These are phyloP conservation scores for Sequoiadendron giganteum DNA, from an alignment of 75 land plant species.

Conservation along the genomic window DNA sequence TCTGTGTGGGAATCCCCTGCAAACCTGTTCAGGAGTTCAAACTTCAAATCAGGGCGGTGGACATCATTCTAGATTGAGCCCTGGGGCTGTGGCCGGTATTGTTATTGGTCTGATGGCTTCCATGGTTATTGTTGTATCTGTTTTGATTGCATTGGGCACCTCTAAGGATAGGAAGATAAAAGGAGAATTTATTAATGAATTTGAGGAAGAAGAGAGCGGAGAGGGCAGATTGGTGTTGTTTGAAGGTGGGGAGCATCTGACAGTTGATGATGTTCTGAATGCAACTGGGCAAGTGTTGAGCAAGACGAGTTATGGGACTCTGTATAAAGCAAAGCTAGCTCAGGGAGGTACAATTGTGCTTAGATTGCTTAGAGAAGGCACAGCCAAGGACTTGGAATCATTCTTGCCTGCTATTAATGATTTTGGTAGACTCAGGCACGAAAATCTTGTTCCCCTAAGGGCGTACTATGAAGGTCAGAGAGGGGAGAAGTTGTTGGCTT, in stretches of 20 bases:
- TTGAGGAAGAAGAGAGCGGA: constrained; percentile 30
- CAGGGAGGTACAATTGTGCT: constrained; percentile 68
- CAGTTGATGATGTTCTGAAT: constrained; percentile 76
- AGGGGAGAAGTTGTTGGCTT: constrained; percentile 87
- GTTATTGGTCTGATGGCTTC: constrained; percentile 70
- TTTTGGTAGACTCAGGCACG: constrained; percentile 64
- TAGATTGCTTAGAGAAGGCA: constrained; percentile 74
- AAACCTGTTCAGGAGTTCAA: constrained; percentile 18
- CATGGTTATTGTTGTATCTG: constrained; percentile 49
- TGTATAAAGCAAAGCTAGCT: constrained; percentile 77
- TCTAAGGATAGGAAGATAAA: constrained; percentile 44
- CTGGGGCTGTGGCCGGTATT: constrained; percentile 69
- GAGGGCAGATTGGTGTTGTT: constrained; percentile 73
- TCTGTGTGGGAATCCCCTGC: constrained; percentile 58
- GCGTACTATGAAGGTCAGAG: constrained; percentile 83
- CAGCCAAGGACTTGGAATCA: constrained; percentile 43
- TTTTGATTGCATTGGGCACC: constrained; percentile 45
- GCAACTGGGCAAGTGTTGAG: constrained; percentile 89
- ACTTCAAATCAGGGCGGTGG: not conserved
- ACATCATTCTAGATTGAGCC: constrained; percentile 28
- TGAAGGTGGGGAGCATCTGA: constrained; percentile 88
- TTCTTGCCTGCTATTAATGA: constrained; percentile 61
- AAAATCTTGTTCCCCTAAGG: constrained; percentile 69
- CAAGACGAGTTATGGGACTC: constrained; percentile 88
- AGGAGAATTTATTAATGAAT: constrained; percentile 13